Evolutionary conservation across 352 stramenopile genomes (phyloP).

Genomic region (Pythium rhizo-oryzae): DNA sequence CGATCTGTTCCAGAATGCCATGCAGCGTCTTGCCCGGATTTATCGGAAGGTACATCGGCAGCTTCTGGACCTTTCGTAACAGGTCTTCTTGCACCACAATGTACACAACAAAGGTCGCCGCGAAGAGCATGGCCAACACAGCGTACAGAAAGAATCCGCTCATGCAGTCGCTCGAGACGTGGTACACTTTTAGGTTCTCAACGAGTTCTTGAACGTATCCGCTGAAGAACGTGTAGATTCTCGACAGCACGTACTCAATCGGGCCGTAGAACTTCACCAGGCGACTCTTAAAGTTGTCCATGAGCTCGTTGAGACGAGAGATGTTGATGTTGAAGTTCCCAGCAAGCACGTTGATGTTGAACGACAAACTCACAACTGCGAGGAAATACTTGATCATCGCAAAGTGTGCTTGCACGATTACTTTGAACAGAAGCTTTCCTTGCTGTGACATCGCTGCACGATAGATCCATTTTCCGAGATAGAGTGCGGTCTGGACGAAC

Average conservation of each 20-base stretch:
- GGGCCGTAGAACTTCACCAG: constrained; percentile 35
- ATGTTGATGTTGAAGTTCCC: constrained; percentile 38
- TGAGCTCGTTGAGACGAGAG: constrained; percentile 17
- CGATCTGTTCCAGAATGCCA: constrained; percentile 45
- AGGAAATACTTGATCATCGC: constrained; percentile 52
- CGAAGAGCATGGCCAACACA: constrained; percentile 37
- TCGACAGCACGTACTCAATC: constrained; percentile 28
- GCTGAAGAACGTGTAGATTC: constrained; percentile 45
- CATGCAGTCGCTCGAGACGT: constrained; percentile 38
- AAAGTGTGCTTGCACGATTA: constrained; percentile 30
- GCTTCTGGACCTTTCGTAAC: constrained; percentile 56
- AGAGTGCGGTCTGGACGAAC: constrained; percentile 26
- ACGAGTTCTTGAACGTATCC: constrained; percentile 39
- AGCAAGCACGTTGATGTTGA: constrained; percentile 59
- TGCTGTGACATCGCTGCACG: constrained; percentile 32
- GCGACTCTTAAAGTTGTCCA: constrained; percentile 27
- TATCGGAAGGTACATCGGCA: constrained; percentile 45
- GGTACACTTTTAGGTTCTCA: constrained; percentile 34
- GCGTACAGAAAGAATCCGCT: constrained; percentile 43
- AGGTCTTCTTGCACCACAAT: constrained; percentile 65
- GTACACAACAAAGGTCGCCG: constrained; percentile 51
- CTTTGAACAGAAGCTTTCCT: constrained; percentile 36
- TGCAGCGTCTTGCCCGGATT: constrained; percentile 38
- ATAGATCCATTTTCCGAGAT: constrained; percentile 20
- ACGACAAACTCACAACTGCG: constrained; percentile 55